Evolutionary conservation across 352 stramenopile genomes (phyloP).

Genomic region (Phytopythium ostracodes): DNA sequence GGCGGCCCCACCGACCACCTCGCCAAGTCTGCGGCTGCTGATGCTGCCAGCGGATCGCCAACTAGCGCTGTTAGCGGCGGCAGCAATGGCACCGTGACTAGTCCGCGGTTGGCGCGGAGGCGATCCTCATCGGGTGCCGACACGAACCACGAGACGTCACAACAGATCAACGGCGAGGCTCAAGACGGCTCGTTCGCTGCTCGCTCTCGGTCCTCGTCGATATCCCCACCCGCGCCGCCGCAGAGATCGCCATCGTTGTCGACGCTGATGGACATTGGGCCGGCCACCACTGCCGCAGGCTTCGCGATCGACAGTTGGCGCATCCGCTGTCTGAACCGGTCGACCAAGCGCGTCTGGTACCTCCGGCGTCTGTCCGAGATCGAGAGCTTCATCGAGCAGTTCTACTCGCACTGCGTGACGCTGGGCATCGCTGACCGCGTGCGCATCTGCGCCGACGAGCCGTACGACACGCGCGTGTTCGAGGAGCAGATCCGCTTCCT

Average conservation of each 20-base stretch:
- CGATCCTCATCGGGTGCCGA: constrained; percentile 15
- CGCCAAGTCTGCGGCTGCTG: neutral
- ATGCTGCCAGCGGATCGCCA: neutral
- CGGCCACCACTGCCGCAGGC: constrained; percentile 4
- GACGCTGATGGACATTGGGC: constrained; percentile 2
- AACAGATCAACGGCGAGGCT: neutral
- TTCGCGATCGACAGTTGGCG: constrained; percentile 63
- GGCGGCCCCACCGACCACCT: constrained; percentile 45
- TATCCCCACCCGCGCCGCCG: constrained; percentile 9
- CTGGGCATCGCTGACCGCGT: constrained; percentile 56
- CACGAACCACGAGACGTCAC: neutral
- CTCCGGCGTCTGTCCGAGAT: constrained; percentile 48
- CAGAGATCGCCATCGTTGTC: neutral
- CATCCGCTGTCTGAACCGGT: constrained; percentile 55
- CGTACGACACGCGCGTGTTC: constrained; percentile 47
- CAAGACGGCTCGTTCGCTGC: too few species aligned
- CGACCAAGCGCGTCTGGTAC: constrained; percentile 58
- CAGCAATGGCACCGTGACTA: constrained; percentile 14
- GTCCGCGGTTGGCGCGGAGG: constrained; percentile 9
- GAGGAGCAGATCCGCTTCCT: constrained; percentile 65
- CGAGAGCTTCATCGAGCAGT: constrained; percentile 55
- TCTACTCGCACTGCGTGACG: constrained; percentile 62
- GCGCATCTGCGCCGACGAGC: constrained; percentile 71
- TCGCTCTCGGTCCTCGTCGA: neutral
- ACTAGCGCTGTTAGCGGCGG: neutral